Conservation (phyloP, 2,329 filamentous ascomycete species). For the Trichoderma sp. region DNA sequence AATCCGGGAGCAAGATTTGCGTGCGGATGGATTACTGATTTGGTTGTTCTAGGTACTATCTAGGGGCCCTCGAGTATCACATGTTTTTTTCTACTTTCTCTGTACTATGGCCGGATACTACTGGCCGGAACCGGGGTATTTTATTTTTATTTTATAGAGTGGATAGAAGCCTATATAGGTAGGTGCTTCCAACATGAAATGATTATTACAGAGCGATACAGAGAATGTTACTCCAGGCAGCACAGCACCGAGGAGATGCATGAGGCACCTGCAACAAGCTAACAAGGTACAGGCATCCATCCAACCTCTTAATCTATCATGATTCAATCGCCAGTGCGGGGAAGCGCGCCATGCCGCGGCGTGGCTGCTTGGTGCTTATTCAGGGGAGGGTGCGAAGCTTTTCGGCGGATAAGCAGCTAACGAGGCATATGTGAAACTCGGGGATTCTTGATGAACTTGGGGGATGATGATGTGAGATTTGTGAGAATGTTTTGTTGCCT, state of each 20-base stretch:
- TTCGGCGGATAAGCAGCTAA: background rate
- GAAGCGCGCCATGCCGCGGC: slow-evolving; percentile 3
- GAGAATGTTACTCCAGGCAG: background rate
- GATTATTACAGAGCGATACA: too few species aligned
- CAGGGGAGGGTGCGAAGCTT: background rate
- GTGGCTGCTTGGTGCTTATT: background rate
- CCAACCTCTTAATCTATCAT: background rate
- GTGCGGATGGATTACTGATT: background rate
- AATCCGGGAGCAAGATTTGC: background rate
- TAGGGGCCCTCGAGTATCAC: background rate
- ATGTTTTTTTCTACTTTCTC: background rate
- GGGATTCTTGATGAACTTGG: background rate
- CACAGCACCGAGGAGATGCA: background rate
- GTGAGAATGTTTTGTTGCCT: background rate
- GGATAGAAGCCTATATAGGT: background rate
- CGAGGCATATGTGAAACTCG: background rate
- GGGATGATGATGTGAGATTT: background rate
- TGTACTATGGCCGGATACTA: background rate
- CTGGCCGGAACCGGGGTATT: background rate
- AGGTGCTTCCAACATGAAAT: background rate
- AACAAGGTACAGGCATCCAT: background rate
- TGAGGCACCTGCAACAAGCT: too few species aligned
- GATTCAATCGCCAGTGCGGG: slow-evolving; percentile 13
- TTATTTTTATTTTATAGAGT: background rate
- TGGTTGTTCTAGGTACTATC: background rate